phyloP scores from a whole-genome alignment of 2,329 filamentous ascomycete species.

The Stenocarpella maydis region DNA sequence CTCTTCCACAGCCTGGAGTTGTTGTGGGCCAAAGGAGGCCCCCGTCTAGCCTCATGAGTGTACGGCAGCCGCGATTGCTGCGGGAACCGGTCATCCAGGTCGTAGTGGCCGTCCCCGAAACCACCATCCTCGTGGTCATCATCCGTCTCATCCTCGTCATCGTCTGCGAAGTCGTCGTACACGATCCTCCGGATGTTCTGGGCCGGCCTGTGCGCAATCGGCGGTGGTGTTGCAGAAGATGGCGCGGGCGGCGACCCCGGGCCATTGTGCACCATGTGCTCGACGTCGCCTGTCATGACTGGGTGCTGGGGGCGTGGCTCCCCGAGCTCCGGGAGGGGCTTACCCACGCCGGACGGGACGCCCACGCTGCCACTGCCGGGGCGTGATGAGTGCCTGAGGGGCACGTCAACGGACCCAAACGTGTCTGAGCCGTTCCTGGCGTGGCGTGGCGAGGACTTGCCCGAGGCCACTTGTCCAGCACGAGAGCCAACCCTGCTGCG shows the following conservation, averaged over 20 bases:
- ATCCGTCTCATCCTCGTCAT: conserved; percentile 1
- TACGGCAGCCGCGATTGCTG: neutral
- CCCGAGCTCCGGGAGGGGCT: conserved; percentile 4
- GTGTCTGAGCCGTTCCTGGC: neutral
- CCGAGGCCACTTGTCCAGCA: neutral
- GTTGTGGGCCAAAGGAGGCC: conserved; percentile 6
- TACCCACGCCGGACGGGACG: conserved; percentile 16
- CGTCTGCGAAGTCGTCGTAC: conserved; percentile 26
- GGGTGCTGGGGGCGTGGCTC: conserved; percentile 17
- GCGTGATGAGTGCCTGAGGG: conserved; percentile 28
- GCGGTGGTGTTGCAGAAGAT: conserved; percentile 29
- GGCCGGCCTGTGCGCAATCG: conserved; percentile 17
- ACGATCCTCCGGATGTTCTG: conserved; percentile 19
- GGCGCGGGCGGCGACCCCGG: neutral
- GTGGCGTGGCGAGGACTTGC: neutral
- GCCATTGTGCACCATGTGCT: conserved; percentile 1
- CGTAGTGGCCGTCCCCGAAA: conserved; percentile 2
- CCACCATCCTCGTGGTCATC: neutral
- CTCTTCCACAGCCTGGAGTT: neutral
- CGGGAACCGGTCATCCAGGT: neutral
- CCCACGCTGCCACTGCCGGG: conserved; percentile 10
- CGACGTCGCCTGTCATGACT: conserved; percentile 16
- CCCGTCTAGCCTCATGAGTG: neutral
- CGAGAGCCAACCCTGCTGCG: conserved; percentile 7
- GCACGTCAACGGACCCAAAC: neutral